Evolutionary conservation across 768 basidiomycete genomes (phyloP), one percentile per base, ranked within the genome.

Genomic region (Termitomyces sp.): DNA sequence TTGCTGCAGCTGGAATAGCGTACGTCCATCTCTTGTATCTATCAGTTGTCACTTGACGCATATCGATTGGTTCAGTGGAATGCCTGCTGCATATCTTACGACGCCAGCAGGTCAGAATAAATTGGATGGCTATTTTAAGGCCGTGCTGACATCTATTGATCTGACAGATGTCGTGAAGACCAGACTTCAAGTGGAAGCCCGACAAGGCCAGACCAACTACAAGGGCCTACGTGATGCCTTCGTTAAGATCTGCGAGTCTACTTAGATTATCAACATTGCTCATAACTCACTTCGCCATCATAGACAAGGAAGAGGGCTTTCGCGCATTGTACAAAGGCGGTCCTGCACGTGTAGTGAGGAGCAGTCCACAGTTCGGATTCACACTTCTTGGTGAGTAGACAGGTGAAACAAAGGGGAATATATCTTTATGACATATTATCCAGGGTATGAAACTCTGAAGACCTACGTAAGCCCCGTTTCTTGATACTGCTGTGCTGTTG

Each of bases 81-180:
- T 98, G 94, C 96, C 96, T 55, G 94, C 95, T 44, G 94, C 94
- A 39, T 95, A 94, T 72, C 75, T 96, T 61, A 92, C 92, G 32
- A 95, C 93, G 9, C 93, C 94, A 42, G 90, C 90, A 64, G 92
- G 92, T 91, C 62, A 65, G 77, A 62, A 55, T 54, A 20, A 58
- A 62, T 71, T 41, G 16, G 51, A 50, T 50, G 53, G 49, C 49
- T 54, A 55, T 52, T 29, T 57, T 43, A 2, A 18, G 47, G 44
- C 53, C 27, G 50, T 50, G 51, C 58, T 61, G 46, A 61, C 63
- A 58, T 39, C 63, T 66, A 55, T 43, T 57, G 44, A 41, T 37
- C 31, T 57, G 34, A 26, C 49, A 90, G 96, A 99, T 72, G 97
- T 98, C 60, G 91, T 98, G 68, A 98, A 99, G 82, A 98, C 97